Evolutionary conservation across 202 grass and related monocot genomes (phyloP).

Genomic region (Cymbopogon flexuosus): DNA sequence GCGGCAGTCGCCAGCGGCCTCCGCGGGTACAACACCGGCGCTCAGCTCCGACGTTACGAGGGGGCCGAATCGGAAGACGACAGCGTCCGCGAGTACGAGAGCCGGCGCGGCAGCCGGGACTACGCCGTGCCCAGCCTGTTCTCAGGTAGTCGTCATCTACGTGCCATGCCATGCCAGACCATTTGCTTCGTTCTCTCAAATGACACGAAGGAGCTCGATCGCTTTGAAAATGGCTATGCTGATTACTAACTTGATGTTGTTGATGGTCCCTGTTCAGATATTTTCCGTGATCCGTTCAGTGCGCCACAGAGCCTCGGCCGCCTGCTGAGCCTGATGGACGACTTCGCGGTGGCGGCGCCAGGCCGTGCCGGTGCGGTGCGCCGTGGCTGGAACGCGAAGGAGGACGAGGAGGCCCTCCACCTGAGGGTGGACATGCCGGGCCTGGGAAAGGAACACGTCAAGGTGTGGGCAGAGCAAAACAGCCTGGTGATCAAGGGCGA

Average conservation of each 20-base stretch:
- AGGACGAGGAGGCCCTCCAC: conserved; percentile 59
- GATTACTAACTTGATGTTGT: too few relatives aligned
- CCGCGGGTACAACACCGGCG: conserved; percentile 48
- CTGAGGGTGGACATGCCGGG: conserved; percentile 83
- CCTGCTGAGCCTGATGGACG: conserved; percentile 68
- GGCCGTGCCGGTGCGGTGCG: not conserved
- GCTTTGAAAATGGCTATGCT: not conserved
- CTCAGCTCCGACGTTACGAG: conserved; percentile 34
- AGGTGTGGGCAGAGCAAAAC: conserved; percentile 77
- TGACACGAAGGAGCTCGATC: not conserved
- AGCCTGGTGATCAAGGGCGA: conserved; percentile 79
- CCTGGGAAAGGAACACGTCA: conserved; percentile 77
- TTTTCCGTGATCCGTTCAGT: conserved; percentile 61
- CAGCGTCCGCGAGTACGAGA: not conserved
- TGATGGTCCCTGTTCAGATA: conserved; percentile 22
- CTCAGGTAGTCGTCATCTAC: conserved; percentile 74
- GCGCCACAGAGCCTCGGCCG: conserved; percentile 51
- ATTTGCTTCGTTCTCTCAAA: not conserved
- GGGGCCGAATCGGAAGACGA: conserved; percentile 18
- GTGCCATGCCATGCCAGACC: not conserved
- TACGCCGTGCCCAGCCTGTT: conserved; percentile 42
- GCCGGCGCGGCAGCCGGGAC: not conserved
- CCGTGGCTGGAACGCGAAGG: conserved; percentile 51
- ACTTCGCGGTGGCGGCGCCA: conserved; percentile 6
- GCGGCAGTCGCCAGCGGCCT: not conserved